Evolutionary conservation across 1,139 yeast genomes (phyloP).

Genomic region (Scheffersomyces insectosa): DNA sequence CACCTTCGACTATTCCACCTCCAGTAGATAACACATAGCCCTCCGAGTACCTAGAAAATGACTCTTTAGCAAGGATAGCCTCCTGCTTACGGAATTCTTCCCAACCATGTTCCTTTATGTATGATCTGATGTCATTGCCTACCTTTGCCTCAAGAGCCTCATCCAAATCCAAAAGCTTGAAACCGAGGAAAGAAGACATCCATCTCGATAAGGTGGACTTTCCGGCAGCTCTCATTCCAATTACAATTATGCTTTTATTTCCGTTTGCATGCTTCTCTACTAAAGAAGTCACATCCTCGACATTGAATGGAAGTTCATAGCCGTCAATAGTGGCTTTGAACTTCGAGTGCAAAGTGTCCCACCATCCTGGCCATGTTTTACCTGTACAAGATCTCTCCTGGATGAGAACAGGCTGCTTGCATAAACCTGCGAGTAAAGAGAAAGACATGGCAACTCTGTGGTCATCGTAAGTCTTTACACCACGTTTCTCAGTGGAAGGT

Average conservation of each 20-base stretch:
- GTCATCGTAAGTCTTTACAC: conserved; percentile 84
- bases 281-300: conserved; percentile 14
- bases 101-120: conserved; percentile 78
- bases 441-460: conserved; percentile 99
- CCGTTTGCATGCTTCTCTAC: conserved; percentile 27
- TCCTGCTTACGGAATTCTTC: conserved; percentile 77
- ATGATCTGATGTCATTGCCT: conserved; percentile 62
- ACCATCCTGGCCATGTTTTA: conserved; percentile 99
- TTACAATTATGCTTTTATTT: conserved; percentile 67
- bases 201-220: conserved; percentile 84
- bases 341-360: conserved; percentile 82
- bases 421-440: conserved; percentile 72
- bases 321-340: conserved; percentile 73
- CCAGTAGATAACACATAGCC: conserved; percentile 88
- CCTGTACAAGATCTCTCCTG: conserved; percentile 91
- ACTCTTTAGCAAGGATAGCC: conserved; percentile 54
- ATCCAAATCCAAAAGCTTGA: conserved; percentile 79
- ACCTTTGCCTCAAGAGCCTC: conserved; percentile 59
- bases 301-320: conserved; percentile 38
- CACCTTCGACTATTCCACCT: conserved; percentile 90
- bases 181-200: conserved; percentile 72
- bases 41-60: conserved; percentile 45
- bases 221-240: conserved; percentile 99
- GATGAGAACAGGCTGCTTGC: conserved; percentile 62
- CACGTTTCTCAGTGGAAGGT: conserved; percentile 50